Evolutionary conservation across 495 filamentous ascomycete species (phyloP).

Genomic region (Tuber borchii): DNA sequence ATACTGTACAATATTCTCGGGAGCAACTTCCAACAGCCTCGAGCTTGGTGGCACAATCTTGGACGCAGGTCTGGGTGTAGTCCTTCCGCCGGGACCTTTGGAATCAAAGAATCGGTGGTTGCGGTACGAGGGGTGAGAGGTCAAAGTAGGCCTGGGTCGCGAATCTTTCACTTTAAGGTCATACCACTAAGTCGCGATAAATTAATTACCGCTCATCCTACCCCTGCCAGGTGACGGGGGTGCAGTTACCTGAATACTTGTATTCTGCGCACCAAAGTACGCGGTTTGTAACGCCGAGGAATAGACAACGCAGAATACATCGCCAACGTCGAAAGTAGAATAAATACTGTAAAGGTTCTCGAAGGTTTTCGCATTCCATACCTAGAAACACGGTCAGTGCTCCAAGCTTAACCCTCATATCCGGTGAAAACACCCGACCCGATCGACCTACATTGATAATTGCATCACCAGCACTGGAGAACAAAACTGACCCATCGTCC

Average conservation of each 20-base stretch:
- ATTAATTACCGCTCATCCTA: not conserved
- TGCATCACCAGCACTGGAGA: conserved; percentile 89
- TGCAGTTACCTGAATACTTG: conserved; percentile 63
- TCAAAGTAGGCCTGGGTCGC: conserved; percentile 55
- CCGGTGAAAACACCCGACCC: not conserved
- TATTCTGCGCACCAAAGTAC: conserved; percentile 91
- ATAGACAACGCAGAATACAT: conserved; percentile 88
- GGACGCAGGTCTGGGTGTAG: conserved; percentile 58
- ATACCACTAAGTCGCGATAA: conserved; percentile 43
- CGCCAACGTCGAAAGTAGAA: conserved; percentile 88
- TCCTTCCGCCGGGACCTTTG: conserved; percentile 64
- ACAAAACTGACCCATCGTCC: conserved; percentile 64
- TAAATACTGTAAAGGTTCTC: conserved; percentile 79
- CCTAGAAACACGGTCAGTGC: conserved; percentile 44
- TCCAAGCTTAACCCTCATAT: conserved; percentile 42
- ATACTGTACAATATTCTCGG: conserved; percentile 73
- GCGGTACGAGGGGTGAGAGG: conserved; percentile 68
- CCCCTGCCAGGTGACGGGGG: not conserved
- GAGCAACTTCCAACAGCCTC: conserved; percentile 72
- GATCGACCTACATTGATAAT: conserved; percentile 69
- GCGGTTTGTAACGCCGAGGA: conserved; percentile 69
- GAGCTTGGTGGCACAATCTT: conserved; percentile 50
- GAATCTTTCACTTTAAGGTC: conserved; percentile 48
- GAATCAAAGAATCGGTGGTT: conserved; percentile 95
- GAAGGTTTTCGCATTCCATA: conserved; percentile 60